Percentiles rank a stretch among this genome's conserved stretches.
These are phyloP conservation scores for Monascus ruber DNA, from an alignment of 2,329 filamentous ascomycete species.

Conservation along the genomic window DNA sequence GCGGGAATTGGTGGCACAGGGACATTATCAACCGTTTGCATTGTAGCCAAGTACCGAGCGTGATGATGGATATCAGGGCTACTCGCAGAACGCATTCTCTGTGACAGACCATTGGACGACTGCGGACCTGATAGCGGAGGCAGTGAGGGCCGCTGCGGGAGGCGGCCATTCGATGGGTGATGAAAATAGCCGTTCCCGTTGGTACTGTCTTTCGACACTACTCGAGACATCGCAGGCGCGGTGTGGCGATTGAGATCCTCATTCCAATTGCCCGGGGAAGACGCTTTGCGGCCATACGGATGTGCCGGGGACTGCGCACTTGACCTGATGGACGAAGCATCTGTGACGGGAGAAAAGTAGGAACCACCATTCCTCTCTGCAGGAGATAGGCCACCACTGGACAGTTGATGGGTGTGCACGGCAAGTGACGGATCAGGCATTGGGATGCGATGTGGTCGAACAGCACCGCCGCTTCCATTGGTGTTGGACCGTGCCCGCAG, in stretches of 20 bases:
- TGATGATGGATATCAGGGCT: constrained; percentile 82
- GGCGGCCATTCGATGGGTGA: constrained; percentile 49
- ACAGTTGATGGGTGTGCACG: constrained; percentile 49
- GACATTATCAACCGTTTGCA: constrained; percentile 38
- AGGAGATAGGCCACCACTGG: constrained; percentile 46
- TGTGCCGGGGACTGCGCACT: constrained; percentile 54
- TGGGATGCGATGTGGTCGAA: constrained; percentile 59
- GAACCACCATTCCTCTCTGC: constrained; percentile 58
- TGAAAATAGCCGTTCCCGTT: constrained; percentile 52
- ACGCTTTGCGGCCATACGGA: constrained; percentile 64
- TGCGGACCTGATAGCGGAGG: constrained; percentile 52
- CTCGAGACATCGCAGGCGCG: constrained; percentile 73
- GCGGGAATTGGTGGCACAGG: constrained; percentile 68
- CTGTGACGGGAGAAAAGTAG: constrained; percentile 81
- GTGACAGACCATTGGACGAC: constrained; percentile 42
- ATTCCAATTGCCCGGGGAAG: constrained; percentile 56
- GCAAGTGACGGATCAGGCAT: constrained; percentile 53
- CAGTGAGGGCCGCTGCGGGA: constrained; percentile 60
- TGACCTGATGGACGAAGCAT: constrained; percentile 49
- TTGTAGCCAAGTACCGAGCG: constrained; percentile 42
- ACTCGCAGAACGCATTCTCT: constrained; percentile 80
- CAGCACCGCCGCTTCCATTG: constrained; percentile 40
- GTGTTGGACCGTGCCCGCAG: constrained; percentile 67
- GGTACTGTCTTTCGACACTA: constrained; percentile 64
- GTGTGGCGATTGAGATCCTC: constrained; percentile 75